phyloP scores from a whole-genome alignment of 2,329 filamentous ascomycete species.

The Colletotrichum chrysophilum region DNA sequence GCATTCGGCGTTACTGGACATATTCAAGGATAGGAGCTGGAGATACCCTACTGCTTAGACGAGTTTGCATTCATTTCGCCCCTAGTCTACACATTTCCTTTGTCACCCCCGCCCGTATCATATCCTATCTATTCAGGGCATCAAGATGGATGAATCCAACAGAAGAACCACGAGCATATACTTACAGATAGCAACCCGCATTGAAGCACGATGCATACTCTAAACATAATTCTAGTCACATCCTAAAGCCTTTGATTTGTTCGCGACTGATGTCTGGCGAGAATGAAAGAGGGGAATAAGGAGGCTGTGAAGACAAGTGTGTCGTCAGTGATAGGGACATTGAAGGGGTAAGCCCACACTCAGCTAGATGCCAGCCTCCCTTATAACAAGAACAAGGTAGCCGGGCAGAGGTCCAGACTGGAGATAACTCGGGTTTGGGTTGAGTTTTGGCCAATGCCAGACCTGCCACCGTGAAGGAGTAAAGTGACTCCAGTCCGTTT shows the following conservation, averaged over 20 bases:
- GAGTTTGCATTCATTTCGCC: neutral
- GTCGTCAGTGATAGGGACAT: neutral
- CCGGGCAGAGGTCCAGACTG: neutral
- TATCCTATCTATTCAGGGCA: neutral
- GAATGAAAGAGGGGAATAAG: neutral
- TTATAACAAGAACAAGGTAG: neutral
- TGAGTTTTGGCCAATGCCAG: neutral
- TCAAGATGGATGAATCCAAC: neutral
- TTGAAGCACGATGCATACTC: neutral
- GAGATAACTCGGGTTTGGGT: neutral
- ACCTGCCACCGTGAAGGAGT: neutral
- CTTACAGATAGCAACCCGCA: neutral
- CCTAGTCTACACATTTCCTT: neutral
- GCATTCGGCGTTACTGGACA: neutral
- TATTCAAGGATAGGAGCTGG: constrained; percentile 8
- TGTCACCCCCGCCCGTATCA: neutral
- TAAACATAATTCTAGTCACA: constrained; percentile 6
- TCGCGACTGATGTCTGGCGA: neutral
- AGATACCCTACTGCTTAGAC: constrained; percentile 13
- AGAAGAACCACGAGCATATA: neutral
- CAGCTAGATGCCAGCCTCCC: neutral
- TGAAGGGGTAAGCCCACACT: neutral
- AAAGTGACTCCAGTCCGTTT: neutral
- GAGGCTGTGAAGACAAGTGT: neutral
- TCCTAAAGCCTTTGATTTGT: neutral